phyloP scores from a whole-genome alignment of 768 basidiomycete species.

The Kwoniella heveanensis region DNA sequence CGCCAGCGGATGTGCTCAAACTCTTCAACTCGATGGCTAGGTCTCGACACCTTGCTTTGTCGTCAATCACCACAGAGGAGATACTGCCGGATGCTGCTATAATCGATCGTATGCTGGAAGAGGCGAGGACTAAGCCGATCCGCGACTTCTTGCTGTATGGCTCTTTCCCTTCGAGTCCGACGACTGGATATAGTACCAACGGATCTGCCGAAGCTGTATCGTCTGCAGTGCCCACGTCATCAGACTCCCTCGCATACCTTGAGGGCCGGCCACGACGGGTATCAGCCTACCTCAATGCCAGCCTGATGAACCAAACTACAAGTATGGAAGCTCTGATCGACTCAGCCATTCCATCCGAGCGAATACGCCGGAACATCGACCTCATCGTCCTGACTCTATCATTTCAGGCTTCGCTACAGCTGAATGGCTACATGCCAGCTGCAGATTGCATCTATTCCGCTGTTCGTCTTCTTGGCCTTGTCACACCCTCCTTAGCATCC shows the following conservation, averaged over 20 bases:
- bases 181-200: background rate
- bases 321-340: conserved; percentile 60
- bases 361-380: conserved; percentile 70
- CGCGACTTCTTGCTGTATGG: conserved; percentile 51
- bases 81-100: conserved; percentile 71
- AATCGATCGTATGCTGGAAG: conserved; percentile 65
- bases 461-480: conserved; percentile 61
- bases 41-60: conserved; percentile 60
- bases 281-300: conserved; percentile 68
- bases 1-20: conserved; percentile 64
- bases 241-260: conserved; percentile 21
- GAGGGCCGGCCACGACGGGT: conserved; percentile 25
- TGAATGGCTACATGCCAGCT: conserved; percentile 69
- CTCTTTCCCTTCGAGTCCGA: background rate
- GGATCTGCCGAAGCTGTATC: background rate
- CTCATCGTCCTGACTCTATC: conserved; percentile 66
- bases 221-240: background rate
- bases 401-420: conserved; percentile 68
- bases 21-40: conserved; percentile 70
- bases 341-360: conserved; percentile 61
- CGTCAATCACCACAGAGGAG: conserved; percentile 29
- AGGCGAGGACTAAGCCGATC: conserved; percentile 64
- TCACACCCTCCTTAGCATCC: conserved; percentile 56
- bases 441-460: conserved; percentile 67
- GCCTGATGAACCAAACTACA: conserved; percentile 61